Evolutionary conservation across 139 green algal species (phyloP), one percentile per base, ranked within the genome.

Genomic region (Chlamydomonas asymmetrica): DNA sequence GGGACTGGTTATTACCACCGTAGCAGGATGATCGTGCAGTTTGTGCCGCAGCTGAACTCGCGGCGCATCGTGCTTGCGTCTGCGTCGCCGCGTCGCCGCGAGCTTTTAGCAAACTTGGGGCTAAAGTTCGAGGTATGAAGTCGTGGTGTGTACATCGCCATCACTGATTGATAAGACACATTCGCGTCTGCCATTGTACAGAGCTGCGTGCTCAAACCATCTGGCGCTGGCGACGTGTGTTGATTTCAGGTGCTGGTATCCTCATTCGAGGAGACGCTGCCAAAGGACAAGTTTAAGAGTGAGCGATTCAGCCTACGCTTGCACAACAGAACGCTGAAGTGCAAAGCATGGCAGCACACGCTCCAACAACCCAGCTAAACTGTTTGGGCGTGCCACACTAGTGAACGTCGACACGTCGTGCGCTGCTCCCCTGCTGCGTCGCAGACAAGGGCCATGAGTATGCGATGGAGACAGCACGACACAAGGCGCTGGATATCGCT

Each of bases 211-310:
- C 32, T 39, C 66, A 70, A 57, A 5, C 34, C 5, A 5, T 62
- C 32, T 3, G 23, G 61, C 9, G 29, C 45, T 18, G 52, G 35
- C 32, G 23, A 45, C 62, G 31, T 29, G n/a, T 25, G 4, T 7
- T 34, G 39, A 2, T 25, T 23, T 13, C 82, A 92, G 83, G 85
- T 95, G 35, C 48, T 92, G 16, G 73, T 84, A 3, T 93, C 87
- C 35, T 84, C 59, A 8, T 97, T 97, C 64, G 92, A 94, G 23
- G 93, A 97, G 81, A 88, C 82, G 32, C 63, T 97, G 34, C 79
- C 83, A 13, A 93, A 95, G 57, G 43, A 70, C 2, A 29, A 41
- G 1, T 90, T 84, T 41, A 35, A 54, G 3, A n/a, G n/a, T n/a
- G n/a, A n/a, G n/a, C n/a, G n/a, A n/a, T n/a, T n/a, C n/a, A n/a